Evolutionary conservation across 768 basidiomycete species (phyloP), one percentile per base, ranked within the genome.

Genomic region (Panaeolus papilionaceus): DNA sequence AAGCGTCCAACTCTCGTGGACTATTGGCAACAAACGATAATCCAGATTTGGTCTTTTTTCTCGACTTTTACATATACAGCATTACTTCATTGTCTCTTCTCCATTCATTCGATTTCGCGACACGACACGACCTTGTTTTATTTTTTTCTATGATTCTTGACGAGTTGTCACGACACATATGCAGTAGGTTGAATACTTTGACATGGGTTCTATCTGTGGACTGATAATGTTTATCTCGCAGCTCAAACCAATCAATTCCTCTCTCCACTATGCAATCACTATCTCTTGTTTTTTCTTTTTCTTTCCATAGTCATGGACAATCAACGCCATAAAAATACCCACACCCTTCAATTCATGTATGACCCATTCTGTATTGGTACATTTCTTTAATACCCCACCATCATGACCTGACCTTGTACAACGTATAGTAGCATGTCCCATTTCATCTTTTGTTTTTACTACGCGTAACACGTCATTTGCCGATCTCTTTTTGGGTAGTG

Each of bases 1-100:
- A 68, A 92, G 91, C 75, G 92, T 93, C 38, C 84, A 88, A 70
- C 80, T 94, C 65, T 93, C 92, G 40, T 93, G 92, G 92, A 85
- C 80, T 66, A 82, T 86, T 11, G 89, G 90, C 66, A 83, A 82
- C 71, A 85, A 82, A 68, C 80, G 79, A 73, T 79, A 65, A 73
- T 47, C 7, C 64, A 28, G 16, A 47, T 54, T 18, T 20, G 23
- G 39, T 40, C 62, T 38, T 42, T 16, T 33, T 37, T 51, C 28
- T 49, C 42, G 38, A 10, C 58, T 51, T 65, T 62, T 23, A 23
- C 64, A 54, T 61, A 23, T 39, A 16, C 54, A 58, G 54, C 54
- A 58, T 58, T 58, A 14, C 11, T 58, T 58, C 20, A 51, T 23
- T 51, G 54, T 38, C n/a, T 14, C 16, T 49, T 61, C 67, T 54